phyloP scores from a whole-genome alignment of 1,284 basidiomycete species.

The Sporisorium graminicola region DNA sequence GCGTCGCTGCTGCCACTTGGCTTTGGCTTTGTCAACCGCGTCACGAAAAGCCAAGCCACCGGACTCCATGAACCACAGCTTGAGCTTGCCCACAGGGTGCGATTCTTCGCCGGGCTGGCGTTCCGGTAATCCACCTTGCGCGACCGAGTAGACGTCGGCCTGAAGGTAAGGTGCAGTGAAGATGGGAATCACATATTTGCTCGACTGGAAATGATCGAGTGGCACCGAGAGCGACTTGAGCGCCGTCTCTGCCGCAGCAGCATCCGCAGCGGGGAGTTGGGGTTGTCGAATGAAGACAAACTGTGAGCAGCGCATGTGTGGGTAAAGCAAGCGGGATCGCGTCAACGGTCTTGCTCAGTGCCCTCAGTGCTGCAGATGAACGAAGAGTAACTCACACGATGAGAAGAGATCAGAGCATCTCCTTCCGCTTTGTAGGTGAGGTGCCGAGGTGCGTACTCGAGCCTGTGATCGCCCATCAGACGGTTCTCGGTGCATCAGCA shows the following conservation, averaged over 20 bases:
- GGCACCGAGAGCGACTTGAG: slow-evolving; percentile 55
- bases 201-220: slow-evolving; percentile 46
- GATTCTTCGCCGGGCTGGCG: slow-evolving; percentile 29
- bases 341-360: neutral
- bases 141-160: slow-evolving; percentile 52
- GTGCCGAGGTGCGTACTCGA: slow-evolving; percentile 25
- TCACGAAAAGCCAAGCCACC: slow-evolving; percentile 57
- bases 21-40: slow-evolving; percentile 44
- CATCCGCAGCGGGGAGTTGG: slow-evolving; percentile 12
- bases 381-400: slow-evolving; percentile 38
- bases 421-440: slow-evolving; percentile 53
- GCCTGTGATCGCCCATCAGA: slow-evolving; percentile 8
- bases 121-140: slow-evolving; percentile 56
- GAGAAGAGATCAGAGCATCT: slow-evolving; percentile 47
- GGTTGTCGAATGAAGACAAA: slow-evolving; percentile 56
- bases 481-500: neutral
- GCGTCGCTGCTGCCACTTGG: slow-evolving; percentile 19
- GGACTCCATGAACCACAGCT: slow-evolving; percentile 58
- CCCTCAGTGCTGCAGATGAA: neutral
- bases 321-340: neutral
- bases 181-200: slow-evolving; percentile 58
- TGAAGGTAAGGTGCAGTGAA: slow-evolving; percentile 58
- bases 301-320: slow-evolving; percentile 11
- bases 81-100: slow-evolving; percentile 51
- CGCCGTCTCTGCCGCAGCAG: neutral